Evolutionary conservation across 306 rosid species (phyloP), one percentile per base, ranked within the genome.

Genomic region (Leucaena leucocephala): DNA sequence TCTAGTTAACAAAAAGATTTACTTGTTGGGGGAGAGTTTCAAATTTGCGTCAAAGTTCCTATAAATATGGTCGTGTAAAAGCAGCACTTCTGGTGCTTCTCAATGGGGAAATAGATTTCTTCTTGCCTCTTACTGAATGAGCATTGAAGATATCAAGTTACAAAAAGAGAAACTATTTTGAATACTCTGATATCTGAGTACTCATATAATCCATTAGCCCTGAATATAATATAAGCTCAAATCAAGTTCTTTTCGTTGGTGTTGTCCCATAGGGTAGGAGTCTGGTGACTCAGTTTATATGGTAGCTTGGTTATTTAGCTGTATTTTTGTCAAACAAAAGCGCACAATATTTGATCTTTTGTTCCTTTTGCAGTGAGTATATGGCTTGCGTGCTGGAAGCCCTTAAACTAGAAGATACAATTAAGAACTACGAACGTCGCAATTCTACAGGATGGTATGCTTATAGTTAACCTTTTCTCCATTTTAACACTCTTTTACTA

Each of bases 401-500:
- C 83, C 92, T 95, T 82, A 91, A 90, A 84, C 87, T 93, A 77
- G 99, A 95, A 81, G 99, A 95, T 74, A 85, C 86, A 2, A 77
- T 88, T 45, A 93, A 85, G 88, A 95, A 93, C 79, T 91, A 90
- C 42, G 98, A 93, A 82, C 84, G 89, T 16, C 86, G 96, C 61
- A 72, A 61, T 77, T 86, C 95, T 68, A 90, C 93, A 74, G 99
- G 98, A 91, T 95, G 99, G 99, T 94, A 66, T 86, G 90, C 85
- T 81, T 69, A 80, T 38, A 67, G 59, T 59, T 44, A 49, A 34
- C 21, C 43, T 64, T 34, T 6, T 50, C 65, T 21, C 40, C 39
- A 36, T 19, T 55, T 64, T 19, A 46, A 54, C 75, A 46, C 49
- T 58, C 68, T 69, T 72, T 48, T 61, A 14, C 38, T 49, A 8